Evolutionary conservation across 2,329 filamentous ascomycete genomes (phyloP), one percentile per base, ranked within the genome.

Genomic region (Hymenoscyphus occultus): DNA sequence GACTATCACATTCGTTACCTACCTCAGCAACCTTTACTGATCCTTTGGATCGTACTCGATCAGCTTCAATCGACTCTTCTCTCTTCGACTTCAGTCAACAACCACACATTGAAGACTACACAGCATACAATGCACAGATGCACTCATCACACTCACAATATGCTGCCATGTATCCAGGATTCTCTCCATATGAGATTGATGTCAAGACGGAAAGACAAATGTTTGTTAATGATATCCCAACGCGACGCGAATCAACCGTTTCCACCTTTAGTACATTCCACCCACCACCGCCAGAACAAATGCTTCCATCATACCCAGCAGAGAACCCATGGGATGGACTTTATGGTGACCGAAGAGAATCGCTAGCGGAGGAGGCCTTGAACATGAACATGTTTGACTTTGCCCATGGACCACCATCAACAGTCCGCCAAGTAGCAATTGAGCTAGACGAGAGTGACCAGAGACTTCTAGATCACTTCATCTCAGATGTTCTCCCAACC

Each of bases 181-280:
- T 85, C 69, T 86, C 90, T 22, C 92, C 93, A 0, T 97, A 96
- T 76, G 94, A 97, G 78, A 89, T 97, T 67, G 94, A 97, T 77
- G 90, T 98, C 81, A 96, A 94, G 84, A 97, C 93, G 0, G 94
- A 97, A 80, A 86, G 92, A 69, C 92, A 97, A 72, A 93, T 96
- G 82, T 97, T 91, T 77, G 88, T 97, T 78, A 92, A 97, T 74
- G 91, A 97, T 75, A 85, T 97, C 64, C 92, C 92, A 4, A 90
- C 93, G 14, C 83, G 94, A 66, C 84, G 88, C 70, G 93, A 97
- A 78, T 96, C 93, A 13, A 92, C 92, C 39, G 89, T 93, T 45
- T 96, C 93, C 0, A 96, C 93, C 31, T 97, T 96, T 79, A 96
- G 89, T 84, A 93, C 92, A n/a, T 95, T 88, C 76, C 89, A 92